Evolutionary conservation across 2,329 filamentous ascomycete genomes (phyloP).

Genomic region (Cordyceps militaris): DNA sequence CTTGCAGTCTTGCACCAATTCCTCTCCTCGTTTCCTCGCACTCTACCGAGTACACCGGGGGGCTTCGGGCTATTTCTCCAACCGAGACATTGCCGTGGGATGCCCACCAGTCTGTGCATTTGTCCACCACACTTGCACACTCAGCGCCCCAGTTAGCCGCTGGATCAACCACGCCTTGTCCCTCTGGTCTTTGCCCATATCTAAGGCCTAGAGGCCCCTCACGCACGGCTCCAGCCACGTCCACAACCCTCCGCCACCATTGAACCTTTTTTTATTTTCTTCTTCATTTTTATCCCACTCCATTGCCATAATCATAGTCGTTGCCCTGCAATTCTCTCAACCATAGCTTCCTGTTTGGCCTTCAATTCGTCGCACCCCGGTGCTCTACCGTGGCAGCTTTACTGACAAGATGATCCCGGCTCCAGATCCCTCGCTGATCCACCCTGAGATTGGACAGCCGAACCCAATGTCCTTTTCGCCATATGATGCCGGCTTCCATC

Average conservation of each 20-base stretch:
- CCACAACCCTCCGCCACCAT: neutral
- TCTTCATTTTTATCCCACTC: neutral
- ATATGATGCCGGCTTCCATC: conserved; percentile 43
- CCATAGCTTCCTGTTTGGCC: neutral
- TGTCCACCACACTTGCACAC: neutral
- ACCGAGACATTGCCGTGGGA: conserved; percentile 3
- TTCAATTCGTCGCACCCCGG: neutral
- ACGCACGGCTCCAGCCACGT: conserved; percentile 13
- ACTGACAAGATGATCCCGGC: conserved; percentile 29
- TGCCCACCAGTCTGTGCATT: neutral
- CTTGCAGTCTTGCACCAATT: neutral
- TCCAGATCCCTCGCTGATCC: conserved; percentile 50
- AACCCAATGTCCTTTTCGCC: conserved; percentile 36
- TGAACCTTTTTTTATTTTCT: neutral
- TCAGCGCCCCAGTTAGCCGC: neutral
- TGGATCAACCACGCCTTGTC: neutral
- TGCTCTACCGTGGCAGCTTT: conserved; percentile 12
- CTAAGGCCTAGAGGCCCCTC: neutral
- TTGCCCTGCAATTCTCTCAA: neutral
- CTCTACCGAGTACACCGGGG: neutral
- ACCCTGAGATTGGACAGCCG: conserved; percentile 44
- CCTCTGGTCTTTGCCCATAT: neutral
- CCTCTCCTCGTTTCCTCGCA: neutral
- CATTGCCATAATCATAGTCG: neutral
- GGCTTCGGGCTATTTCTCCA: conserved; percentile 6